These are phyloP conservation scores for Gautieria morchelliformis DNA, from an alignment of 768 basidiomycete genomes.

Conservation along the genomic window DNA sequence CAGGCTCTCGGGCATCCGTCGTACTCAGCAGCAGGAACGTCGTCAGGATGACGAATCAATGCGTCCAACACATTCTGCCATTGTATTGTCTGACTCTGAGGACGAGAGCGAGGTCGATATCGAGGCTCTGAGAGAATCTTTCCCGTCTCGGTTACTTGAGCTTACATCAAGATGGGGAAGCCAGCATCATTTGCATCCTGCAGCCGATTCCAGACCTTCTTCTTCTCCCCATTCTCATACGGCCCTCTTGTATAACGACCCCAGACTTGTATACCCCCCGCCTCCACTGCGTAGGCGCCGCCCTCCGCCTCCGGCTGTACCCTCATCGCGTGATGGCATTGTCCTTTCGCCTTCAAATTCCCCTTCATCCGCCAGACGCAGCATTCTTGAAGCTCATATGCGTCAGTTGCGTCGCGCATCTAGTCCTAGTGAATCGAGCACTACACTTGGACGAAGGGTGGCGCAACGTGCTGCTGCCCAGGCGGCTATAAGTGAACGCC, in stretches of 20 bases:
- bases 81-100: background rate
- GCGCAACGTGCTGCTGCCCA: background rate
- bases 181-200: background rate
- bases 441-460: background rate
- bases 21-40: background rate
- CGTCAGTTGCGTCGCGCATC: background rate
- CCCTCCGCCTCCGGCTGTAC: background rate
- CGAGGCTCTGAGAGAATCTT: background rate
- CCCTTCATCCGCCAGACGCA: background rate
- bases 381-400: constrained; percentile 1
- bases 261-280: background rate
- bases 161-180: background rate
- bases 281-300: background rate
- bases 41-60: background rate
- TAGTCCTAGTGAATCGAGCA: background rate
- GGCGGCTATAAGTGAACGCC: no score
- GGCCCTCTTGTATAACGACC: background rate
- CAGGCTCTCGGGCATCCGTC: background rate
- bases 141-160: background rate
- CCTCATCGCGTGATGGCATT: background rate
- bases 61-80: background rate
- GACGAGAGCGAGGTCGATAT: background rate
- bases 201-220: background rate
- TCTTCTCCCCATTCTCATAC: background rate
- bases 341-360: background rate